Base-by-base conservation (phyloP, 2,329 filamentous ascomycete genomes). In the Fonsecaea pugnacius region DNA sequence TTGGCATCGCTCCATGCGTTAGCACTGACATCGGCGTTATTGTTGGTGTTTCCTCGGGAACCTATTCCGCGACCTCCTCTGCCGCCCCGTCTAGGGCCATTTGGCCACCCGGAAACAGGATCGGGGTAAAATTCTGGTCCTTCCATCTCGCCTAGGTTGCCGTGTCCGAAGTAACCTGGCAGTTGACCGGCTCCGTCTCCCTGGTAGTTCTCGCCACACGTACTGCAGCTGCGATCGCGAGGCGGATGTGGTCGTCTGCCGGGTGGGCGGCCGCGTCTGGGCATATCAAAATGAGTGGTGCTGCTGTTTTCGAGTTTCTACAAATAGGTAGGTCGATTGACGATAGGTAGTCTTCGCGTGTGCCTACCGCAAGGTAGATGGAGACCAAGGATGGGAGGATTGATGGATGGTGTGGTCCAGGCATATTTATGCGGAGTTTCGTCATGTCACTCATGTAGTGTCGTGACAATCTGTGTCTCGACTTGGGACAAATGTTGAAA, bases 71-170 rank as follows among this genome's bases (percentile, higher is more conserved):
- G 8, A 46, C 32, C n/a, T 27, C 54, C 38, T 35, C 27, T 30
- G 2, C 55, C 21, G 16, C 55, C 32, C 27, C 38, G 32, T 18
- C 18, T 14, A 12, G 36, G 36, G 10, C 16, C 16, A 46, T 58
- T 58, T 8, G 30, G 24, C 10, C 24, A 27, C 1, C 55, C 40
- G 9, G 40, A 21, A 4, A 21, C 14, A 4, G 55, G 55, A 24
- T 58, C 55, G 18, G 40, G 55, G 14, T 59, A 59, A 48, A 36
- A 27, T 32, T 59, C 57, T 12, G 57, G 57, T 3, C 46, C 57
- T 1, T 21, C 6, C 46, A 36, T 14, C 1, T 50, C 57, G 43
- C 43, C 57, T 14, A 51, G 5, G 18, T 59, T 43, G 7, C 57
- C 43, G 9, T 59, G 57, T 14, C 57, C 57, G 43, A 38, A 59